Conservation (phyloP, 2,329 filamentous ascomycete species). For the Penicillium corylophilum region DNA sequence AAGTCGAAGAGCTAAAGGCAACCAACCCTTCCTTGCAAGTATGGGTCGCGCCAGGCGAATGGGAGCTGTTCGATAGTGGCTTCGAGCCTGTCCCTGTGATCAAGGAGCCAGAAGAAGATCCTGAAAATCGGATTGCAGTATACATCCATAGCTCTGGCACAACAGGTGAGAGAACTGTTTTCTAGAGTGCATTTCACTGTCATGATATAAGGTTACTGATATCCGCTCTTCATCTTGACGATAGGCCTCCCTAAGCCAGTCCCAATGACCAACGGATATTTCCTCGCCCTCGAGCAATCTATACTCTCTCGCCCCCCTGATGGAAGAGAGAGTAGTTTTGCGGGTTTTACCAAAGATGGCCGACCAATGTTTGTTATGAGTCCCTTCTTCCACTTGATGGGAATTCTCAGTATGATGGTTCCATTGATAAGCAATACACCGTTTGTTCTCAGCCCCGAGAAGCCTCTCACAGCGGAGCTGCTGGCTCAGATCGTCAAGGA, state of each 20-base stretch:
- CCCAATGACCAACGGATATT: constrained; percentile 19
- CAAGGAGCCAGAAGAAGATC: background rate
- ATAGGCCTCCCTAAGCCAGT: constrained; percentile 20
- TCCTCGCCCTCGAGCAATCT: constrained; percentile 3
- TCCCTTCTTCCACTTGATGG: constrained; percentile 18
- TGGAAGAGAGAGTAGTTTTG: background rate
- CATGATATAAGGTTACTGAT: background rate
- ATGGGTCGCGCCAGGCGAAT: constrained; percentile 10
- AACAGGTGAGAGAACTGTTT: constrained; percentile 2
- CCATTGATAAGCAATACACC: constrained; percentile 3
- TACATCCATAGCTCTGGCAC: constrained; percentile 18
- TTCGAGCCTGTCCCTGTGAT: background rate
- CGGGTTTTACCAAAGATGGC: too few species aligned
- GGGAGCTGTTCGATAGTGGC: constrained; percentile 11
- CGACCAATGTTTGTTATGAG: constrained; percentile 2
- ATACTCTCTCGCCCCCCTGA: background rate
- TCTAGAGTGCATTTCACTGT: background rate
- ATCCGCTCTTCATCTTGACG: background rate
- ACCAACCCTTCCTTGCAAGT: constrained; percentile 5
- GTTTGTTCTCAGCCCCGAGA: constrained; percentile 7
- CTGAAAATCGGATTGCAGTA: constrained; percentile 7
- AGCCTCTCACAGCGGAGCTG: constrained; percentile 6
- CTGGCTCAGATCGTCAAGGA: constrained; percentile 5
- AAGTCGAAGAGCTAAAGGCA: constrained; percentile 4
- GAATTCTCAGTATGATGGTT: constrained; percentile 1